A percentile compares a stretch with the other conserved stretches of the same genome.
These are phyloP conservation scores for Collybiopsis luxurians DNA, from an alignment of 768 basidiomycete genomes.

Conservation along the genomic window DNA sequence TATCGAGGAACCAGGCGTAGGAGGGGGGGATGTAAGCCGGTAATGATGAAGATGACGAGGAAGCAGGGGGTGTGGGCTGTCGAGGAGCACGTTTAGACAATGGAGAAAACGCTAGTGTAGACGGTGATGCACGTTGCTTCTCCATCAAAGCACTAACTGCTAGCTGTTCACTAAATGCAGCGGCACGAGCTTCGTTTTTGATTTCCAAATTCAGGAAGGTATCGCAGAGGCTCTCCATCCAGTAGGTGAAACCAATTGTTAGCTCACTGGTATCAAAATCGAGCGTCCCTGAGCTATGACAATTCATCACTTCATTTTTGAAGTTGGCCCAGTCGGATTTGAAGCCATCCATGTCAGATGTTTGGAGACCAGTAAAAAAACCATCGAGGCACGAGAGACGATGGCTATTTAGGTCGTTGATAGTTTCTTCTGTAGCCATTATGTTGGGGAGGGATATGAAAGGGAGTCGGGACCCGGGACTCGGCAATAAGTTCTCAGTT, in stretches of 20 bases:
- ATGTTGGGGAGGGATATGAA: too few species aligned
- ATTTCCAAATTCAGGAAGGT: background rate
- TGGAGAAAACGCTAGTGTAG: background rate
- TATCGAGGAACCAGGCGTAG: background rate
- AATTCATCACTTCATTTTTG: background rate
- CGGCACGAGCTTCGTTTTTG: background rate
- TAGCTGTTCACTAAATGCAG: background rate
- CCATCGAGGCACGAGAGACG: background rate
- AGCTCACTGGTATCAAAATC: background rate
- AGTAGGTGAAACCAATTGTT: background rate
- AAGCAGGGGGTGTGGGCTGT: slow-evolving; percentile 27
- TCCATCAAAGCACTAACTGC: too few species aligned
- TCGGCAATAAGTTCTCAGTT: too few species aligned
- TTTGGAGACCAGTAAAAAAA: background rate
- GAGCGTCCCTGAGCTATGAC: background rate
- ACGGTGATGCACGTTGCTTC: too few species aligned
- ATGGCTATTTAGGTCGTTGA: background rate
- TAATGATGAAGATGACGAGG: slow-evolving; percentile 13
- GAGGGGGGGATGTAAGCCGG: background rate
- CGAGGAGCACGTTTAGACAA: background rate
- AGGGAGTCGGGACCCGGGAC: too few species aligned
- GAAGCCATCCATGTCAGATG: background rate
- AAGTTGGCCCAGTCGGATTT: background rate
- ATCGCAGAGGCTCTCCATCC: background rate
- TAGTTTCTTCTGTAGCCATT: too few species aligned